phyloP scores from a whole-genome alignment of 2,329 filamentous ascomycete species.

The Trichoderma cornu-damae region DNA sequence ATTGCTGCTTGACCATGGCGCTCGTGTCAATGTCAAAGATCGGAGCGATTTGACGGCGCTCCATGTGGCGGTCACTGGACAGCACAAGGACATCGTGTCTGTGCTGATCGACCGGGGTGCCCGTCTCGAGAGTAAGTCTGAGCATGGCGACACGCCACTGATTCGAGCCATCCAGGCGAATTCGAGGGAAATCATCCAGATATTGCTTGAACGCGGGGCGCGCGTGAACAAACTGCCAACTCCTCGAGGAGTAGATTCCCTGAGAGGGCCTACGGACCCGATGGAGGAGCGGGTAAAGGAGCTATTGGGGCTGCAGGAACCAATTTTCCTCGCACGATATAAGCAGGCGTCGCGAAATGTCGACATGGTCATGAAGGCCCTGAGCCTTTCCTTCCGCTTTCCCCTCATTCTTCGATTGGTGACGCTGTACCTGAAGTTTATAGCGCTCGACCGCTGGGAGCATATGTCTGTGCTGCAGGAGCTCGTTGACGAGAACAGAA shows the following conservation, averaged over 20 bases:
- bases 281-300: conserved; percentile 5
- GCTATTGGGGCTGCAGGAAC: background rate
- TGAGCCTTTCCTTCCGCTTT: conserved; percentile 1
- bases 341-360: conserved; percentile 5
- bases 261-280: background rate
- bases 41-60: background rate
- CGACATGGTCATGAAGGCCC: background rate
- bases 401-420: background rate
- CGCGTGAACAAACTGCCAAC: background rate
- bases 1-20: conserved; percentile 2
- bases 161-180: conserved; percentile 7
- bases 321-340: conserved; percentile 4
- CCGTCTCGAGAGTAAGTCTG: conserved; percentile 1
- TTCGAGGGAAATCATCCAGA: conserved; percentile 8
- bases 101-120: conserved; percentile 1
- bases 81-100: conserved; percentile 7
- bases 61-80: background rate
- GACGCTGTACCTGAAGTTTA: conserved; percentile 4
- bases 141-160: conserved; percentile 2
- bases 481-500: conserved; percentile 9
- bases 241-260: background rate
- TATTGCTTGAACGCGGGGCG: background rate
- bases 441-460: conserved; percentile 8
- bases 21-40: conserved; percentile 6
- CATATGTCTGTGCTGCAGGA: conserved; percentile 9